A percentile compares a stretch with the other conserved stretches of the same genome.
These are phyloP conservation scores for Hypoxylon intermedium DNA, from an alignment of 495 filamentous ascomycete species.

Conservation along the genomic window DNA sequence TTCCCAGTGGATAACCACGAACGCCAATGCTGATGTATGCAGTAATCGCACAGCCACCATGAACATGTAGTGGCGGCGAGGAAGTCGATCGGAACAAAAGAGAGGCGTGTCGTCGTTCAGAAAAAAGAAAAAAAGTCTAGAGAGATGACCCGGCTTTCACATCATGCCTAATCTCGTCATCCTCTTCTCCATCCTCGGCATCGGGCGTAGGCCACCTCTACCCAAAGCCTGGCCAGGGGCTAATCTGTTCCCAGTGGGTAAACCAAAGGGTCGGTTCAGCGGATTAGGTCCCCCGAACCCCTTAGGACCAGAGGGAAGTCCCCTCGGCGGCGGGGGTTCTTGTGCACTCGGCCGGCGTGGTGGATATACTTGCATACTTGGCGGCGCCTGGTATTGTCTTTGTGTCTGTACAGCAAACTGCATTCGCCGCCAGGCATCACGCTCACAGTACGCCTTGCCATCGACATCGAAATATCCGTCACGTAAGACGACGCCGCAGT, in stretches of 20 bases:
- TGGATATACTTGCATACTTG: constrained; percentile 44
- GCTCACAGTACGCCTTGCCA: constrained; percentile 75
- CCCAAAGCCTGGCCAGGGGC: constrained; percentile 43
- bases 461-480: constrained; percentile 69
- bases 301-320: constrained; percentile 41
- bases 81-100: constrained; percentile 23
- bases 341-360: constrained; percentile 44
- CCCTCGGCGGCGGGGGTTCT: constrained; percentile 40
- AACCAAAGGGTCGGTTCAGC: constrained; percentile 39
- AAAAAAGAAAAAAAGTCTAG: constrained; percentile 4
- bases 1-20: constrained; percentile 22
- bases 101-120: constrained; percentile 32
- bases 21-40: constrained; percentile 35
- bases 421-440: constrained; percentile 74
- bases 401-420: constrained; percentile 46
- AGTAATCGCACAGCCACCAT: constrained; percentile 11
- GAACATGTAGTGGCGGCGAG: background rate
- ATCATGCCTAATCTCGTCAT: constrained; percentile 91
- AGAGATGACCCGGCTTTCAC: constrained; percentile 45
- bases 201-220: constrained; percentile 37
- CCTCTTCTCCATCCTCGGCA: constrained; percentile 70
- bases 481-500: constrained; percentile 63
- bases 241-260: constrained; percentile 41
- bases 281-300: constrained; percentile 11
- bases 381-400: constrained; percentile 44